Base-by-base conservation (phyloP, 2,329 filamentous ascomycete genomes). In the Phoma sp. region DNA sequence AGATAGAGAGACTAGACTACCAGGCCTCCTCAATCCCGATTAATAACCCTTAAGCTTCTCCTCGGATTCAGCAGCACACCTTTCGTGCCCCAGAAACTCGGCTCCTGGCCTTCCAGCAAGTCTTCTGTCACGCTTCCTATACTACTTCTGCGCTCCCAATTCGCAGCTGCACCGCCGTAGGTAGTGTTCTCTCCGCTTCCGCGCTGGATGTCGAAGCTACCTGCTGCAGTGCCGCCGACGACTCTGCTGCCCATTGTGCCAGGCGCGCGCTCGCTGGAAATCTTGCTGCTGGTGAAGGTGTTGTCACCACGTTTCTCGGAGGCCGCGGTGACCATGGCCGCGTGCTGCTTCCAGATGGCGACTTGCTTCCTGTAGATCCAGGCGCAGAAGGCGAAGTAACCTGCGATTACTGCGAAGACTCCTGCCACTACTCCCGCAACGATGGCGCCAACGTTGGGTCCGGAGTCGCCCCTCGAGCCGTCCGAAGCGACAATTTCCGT, bases 351-450 rank as follows among this genome's bases (percentile, higher is more conserved):
- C 79, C 91, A 92, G 8, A 89, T 82, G 27, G 78, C 74, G 13
- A 91, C 82, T 70, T 89, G 88, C 43, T 86, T 86, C 25, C 88
- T 82, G 77, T 91, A 91, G 7, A 92, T 77, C 84, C 86, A 91
- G 14, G 84, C 82, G 73, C 87, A 89, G 78, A 89, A 90, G 40
- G 85, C 86, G 10, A 90, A 81, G 69, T 90, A 90, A 1, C 78
- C 75, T 2, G 86, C 86, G 0, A 86, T 65, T 14, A 89, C 63
- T 42, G 84, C 84, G 4, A 89, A 79, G 4, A 87, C 66, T n/a
- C 86, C 88, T 0, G 89, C 89, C 29, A 91, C 77, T 18, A 87
- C 78, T 13, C 82, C 82, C 0, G 82, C 82, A 9, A 83, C 75
- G 46, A 86, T 85, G 49, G 83, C 82, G 44, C 76, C 83, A 45